A percentile compares a stretch with the other conserved stretches of the same genome.
phyloP scores from a whole-genome alignment of 257 asterid genomes.

The Linaria vulgaris region DNA sequence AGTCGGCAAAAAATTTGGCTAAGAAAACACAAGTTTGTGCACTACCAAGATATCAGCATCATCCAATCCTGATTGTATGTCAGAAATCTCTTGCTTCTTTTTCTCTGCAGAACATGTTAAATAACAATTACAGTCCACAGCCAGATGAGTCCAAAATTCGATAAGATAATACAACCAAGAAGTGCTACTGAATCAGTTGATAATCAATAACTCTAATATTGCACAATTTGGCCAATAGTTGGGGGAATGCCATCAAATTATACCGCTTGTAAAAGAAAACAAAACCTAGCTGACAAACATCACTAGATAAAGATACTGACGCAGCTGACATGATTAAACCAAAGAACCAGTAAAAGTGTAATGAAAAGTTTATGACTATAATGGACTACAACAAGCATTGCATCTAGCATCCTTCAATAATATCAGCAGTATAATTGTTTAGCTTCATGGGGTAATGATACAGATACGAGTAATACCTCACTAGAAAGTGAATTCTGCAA shows the following conservation, averaged over 20 bases:
- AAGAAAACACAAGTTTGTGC: constrained; percentile 11
- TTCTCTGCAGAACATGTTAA: constrained; percentile 48
- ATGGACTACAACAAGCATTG: too few relatives aligned
- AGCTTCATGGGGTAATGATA: too few relatives aligned
- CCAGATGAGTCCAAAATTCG: constrained; percentile 16
- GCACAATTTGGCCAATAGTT: constrained; percentile 7
- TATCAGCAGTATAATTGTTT: not conserved
- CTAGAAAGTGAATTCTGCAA: not conserved
- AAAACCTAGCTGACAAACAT: constrained; percentile 1
- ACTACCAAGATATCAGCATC: constrained; percentile 83
- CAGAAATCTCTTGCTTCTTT: constrained; percentile 59
- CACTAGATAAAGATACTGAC: not conserved
- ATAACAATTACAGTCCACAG: constrained; percentile 23
- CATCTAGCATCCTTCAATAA: too few relatives aligned
- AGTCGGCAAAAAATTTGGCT: constrained; percentile 9
- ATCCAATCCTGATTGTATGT: constrained; percentile 69
- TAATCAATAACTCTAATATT: constrained; percentile 12
- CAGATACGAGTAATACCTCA: not conserved
- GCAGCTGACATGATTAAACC: constrained; percentile 1
- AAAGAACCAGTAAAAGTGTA: constrained; percentile 5
- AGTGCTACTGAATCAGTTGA: constrained; percentile 2
- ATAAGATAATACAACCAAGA: constrained; percentile 12
- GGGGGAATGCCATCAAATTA: not conserved
- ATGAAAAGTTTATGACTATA: not conserved
- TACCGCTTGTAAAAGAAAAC: constrained; percentile 3